Base-by-base conservation (phyloP, 2,329 filamentous ascomycete genomes). In the Aspergillus candidus region DNA sequence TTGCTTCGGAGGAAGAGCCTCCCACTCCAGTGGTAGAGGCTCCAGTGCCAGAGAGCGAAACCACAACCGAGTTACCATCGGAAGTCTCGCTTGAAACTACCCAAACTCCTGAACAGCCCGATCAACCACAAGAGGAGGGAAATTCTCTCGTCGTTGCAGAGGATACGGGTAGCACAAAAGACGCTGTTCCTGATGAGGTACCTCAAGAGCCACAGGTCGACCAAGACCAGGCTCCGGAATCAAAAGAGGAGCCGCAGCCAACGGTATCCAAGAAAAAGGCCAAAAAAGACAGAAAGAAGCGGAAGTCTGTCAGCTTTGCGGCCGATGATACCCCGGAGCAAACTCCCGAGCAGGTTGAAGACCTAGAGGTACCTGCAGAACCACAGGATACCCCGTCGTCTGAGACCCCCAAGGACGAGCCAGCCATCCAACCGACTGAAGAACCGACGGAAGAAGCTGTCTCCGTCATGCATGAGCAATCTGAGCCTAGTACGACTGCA, bases 211-310 rank as follows among this genome's bases (percentile, higher is more conserved):
- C 31, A 27, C 22, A 7, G 22, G 22, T 7, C 22, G 22, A 27
- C 27, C 47, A 50, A 35, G 27, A 3, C 17, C 37, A 41, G 31
- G 40, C 38, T 32, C 4, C 17, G 13, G 39, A 40, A 13, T 15
- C 43, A 14, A 17, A 39, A 18, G 51, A 51, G 34, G 52, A 53
- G 10, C 5, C 32, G 6, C 52, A 49, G 35, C 45, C 50, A 3
- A n/a, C 50, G 11, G 52, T 44, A 13, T 50, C 53, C 5, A 64
- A 60, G 50, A 67, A 63, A 45, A 72, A 68, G 51, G 59, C 60
- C 8, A 72, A 72, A 59, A 74, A 72, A 48, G 60, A 59, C 29
- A 62, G 58, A 50, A 62, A 62, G 32, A 60, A 57, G 35, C 49
- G 55, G 42, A 52, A 60, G 39, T 54, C 51, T 15, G 51, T 55